These are phyloP conservation scores for Penicillium decumbens DNA, from an alignment of 2,329 filamentous ascomycete species.

Conservation along the genomic window DNA sequence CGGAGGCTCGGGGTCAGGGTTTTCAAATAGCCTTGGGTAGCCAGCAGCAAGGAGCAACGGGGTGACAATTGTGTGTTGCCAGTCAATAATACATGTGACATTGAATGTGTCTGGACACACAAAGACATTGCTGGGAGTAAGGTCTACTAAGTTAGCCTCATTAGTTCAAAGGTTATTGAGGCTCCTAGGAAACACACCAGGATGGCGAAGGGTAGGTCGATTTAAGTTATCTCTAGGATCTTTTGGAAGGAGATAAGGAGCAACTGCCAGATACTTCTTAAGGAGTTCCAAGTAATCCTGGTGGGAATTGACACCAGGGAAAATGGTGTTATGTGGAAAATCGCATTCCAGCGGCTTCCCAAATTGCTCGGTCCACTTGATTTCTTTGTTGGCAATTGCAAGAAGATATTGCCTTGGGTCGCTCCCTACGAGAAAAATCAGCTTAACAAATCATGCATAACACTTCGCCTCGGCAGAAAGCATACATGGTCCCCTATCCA, in stretches of 20 bases:
- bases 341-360: constrained; percentile 18
- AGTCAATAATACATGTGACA: constrained; percentile 23
- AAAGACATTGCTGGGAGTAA: constrained; percentile 24
- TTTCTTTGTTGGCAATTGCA: constrained; percentile 18
- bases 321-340: constrained; percentile 22
- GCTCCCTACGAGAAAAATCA: constrained; percentile 12
- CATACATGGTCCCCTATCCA: constrained; percentile 25
- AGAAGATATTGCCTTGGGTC: constrained; percentile 16
- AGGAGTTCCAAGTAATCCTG: constrained; percentile 20
- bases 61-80: constrained; percentile 23
- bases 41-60: constrained; percentile 20
- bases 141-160: constrained; percentile 15
- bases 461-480: neutral
- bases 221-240: constrained; percentile 4
- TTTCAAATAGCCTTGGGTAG: constrained; percentile 21
- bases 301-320: constrained; percentile 16
- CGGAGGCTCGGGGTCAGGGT: constrained; percentile 19
- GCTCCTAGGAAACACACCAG: constrained; percentile 5
- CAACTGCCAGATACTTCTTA: constrained; percentile 20
- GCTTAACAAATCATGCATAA: neutral
- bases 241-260: constrained; percentile 21
- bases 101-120: constrained; percentile 17
- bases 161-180: neutral
- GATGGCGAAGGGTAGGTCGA: constrained; percentile 21
- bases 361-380: constrained; percentile 7